These are phyloP conservation scores for Penicillium parvum DNA, from an alignment of 495 filamentous ascomycete species.

Conservation along the genomic window DNA sequence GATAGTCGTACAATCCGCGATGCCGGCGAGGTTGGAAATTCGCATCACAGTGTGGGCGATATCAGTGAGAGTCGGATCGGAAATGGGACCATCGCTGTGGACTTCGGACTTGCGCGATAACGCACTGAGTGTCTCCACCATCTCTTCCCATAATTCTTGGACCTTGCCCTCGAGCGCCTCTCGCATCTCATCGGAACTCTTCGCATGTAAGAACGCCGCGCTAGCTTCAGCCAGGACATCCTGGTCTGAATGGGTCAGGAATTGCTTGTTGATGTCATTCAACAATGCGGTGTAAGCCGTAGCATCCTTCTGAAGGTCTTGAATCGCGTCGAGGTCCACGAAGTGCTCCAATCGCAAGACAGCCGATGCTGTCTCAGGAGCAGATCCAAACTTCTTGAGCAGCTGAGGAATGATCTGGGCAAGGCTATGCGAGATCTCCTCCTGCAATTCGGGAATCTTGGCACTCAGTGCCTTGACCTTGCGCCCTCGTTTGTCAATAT, in stretches of 20 bases:
- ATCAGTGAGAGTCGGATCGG: constrained; percentile 56
- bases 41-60: constrained; percentile 77
- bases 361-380: constrained; percentile 77
- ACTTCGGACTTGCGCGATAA: constrained; percentile 66
- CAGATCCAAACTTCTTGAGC: constrained; percentile 85
- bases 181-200: constrained; percentile 77
- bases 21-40: constrained; percentile 75
- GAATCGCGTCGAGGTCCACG: constrained; percentile 81
- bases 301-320: constrained; percentile 81
- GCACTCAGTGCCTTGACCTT: constrained; percentile 57
- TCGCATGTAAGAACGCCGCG: constrained; percentile 76
- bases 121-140: constrained; percentile 62
- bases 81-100: constrained; percentile 56
- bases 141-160: constrained; percentile 78
- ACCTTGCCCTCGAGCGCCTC: constrained; percentile 79
- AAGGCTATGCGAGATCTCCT: constrained; percentile 68
- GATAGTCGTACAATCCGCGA: constrained; percentile 68
- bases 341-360: constrained; percentile 84
- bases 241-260: constrained; percentile 81
- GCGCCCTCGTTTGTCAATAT: constrained; percentile 55
- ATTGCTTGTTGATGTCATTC: constrained; percentile 91
- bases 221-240: constrained; percentile 81
- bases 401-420: constrained; percentile 76
- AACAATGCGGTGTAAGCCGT: constrained; percentile 75
- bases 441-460: constrained; percentile 61